Evolutionary conservation across 805 yeast species (phyloP).

Genomic region (Metschnikowia anglica): DNA sequence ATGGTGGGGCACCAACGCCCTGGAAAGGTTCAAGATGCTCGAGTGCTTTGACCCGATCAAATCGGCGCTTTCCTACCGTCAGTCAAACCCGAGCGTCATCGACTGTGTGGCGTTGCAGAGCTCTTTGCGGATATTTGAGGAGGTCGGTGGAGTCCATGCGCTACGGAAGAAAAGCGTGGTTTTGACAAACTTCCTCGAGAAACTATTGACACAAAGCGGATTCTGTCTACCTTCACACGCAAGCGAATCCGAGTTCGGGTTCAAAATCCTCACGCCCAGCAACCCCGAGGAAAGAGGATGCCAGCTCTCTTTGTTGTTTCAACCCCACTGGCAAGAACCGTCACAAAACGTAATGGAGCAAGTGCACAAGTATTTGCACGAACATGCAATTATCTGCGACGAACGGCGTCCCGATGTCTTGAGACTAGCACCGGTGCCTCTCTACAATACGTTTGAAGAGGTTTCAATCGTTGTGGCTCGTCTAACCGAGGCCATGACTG

Average conservation of each 20-base stretch:
- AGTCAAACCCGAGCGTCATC: constrained; percentile 85
- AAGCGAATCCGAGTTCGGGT: constrained; percentile 37
- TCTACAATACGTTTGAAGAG: constrained; percentile 76
- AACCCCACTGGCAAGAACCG: constrained; percentile 36
- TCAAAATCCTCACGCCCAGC: constrained; percentile 75
- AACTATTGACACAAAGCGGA: constrained; percentile 44
- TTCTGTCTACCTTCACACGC: constrained; percentile 40
- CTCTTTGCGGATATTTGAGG: constrained; percentile 59
- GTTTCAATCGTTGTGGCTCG: constrained; percentile 46
- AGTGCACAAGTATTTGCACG: constrained; percentile 50
- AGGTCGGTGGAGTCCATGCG: constrained; percentile 61
- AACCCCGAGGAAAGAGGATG: constrained; percentile 62
- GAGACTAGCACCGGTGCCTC: constrained; percentile 81
- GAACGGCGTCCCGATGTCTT: constrained; percentile 91
- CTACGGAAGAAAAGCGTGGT: constrained; percentile 56
- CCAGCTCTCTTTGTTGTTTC: constrained; percentile 75
- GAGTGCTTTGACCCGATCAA: constrained; percentile 74
- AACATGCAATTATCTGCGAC: constrained; percentile 73
- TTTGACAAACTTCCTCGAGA: constrained; percentile 58
- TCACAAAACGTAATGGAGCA: constrained; percentile 57
- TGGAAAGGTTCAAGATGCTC: constrained; percentile 73
- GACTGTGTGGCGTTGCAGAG: constrained; percentile 74
- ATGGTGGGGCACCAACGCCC: constrained; percentile 92
- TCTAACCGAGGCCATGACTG: constrained; percentile 42
- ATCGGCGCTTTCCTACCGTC: constrained; percentile 87